Percentiles rank a stretch among this genome's conserved stretches.
Evolutionary conservation across 148 eudicot genomes (phyloP).

Genomic region (Bassia scoparia): DNA sequence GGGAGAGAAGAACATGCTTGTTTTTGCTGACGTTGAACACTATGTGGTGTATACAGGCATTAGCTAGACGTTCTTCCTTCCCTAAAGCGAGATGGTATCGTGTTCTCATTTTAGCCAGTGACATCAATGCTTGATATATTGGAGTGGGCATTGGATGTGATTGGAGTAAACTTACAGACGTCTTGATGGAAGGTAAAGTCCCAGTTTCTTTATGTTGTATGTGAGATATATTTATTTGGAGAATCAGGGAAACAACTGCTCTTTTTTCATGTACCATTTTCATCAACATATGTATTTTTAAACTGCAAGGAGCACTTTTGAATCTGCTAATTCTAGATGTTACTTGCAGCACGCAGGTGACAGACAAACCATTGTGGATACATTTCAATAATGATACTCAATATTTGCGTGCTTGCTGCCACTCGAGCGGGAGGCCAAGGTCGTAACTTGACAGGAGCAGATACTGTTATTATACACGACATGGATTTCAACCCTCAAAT

Average conservation of each 20-base stretch:
- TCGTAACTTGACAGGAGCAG: constrained; percentile 88
- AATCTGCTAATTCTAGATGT: background rate
- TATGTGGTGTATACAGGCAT: constrained; percentile 45
- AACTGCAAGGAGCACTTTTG: background rate
- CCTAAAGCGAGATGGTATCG: constrained; percentile 60
- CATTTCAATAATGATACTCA: constrained; percentile 73
- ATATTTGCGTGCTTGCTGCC: constrained; percentile 92
- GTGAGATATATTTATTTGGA: background rate
- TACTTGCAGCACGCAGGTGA: constrained; percentile 72
- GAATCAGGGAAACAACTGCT: background rate
- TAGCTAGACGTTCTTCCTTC: constrained; percentile 75
- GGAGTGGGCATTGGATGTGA: constrained; percentile 96
- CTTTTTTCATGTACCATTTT: background rate
- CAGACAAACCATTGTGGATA: constrained; percentile 83
- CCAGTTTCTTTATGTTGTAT: background rate
- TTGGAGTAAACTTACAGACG: constrained; percentile 80
- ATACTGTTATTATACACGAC: constrained; percentile 93
- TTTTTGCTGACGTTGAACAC: constrained; percentile 5
- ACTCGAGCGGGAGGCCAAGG: constrained; percentile 99
- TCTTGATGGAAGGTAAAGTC: constrained; percentile 92
- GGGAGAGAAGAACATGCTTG: background rate
- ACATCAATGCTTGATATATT: constrained; percentile 99
- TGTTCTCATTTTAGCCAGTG: constrained; percentile 98
- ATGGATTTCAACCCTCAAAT: constrained; percentile 99
- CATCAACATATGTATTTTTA: background rate